phyloP scores from a whole-genome alignment of 2,329 filamentous ascomycete genomes.

The Clonostachys solani region DNA sequence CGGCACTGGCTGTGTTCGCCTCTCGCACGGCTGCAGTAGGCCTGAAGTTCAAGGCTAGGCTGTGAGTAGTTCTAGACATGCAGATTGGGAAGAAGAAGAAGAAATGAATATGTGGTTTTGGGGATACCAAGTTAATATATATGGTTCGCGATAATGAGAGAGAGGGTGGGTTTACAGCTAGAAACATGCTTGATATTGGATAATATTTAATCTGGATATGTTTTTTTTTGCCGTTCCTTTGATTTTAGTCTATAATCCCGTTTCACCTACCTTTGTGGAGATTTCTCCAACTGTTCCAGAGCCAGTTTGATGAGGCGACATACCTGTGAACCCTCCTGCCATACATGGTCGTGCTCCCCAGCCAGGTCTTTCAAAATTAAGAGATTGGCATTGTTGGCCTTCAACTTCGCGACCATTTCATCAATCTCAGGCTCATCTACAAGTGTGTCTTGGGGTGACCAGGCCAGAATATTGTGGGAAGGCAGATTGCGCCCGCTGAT shows the following conservation, averaged over 20 bases:
- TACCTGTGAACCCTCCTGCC: slow-evolving; percentile 54
- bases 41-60: slow-evolving; percentile 24
- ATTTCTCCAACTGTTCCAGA: too few species aligned
- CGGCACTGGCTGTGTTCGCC: slow-evolving; percentile 20
- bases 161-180: too few species aligned
- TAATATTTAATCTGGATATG: neutral
- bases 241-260: neutral
- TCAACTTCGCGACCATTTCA: slow-evolving; percentile 45
- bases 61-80: slow-evolving; percentile 13
- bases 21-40: slow-evolving; percentile 28
- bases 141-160: too few species aligned
- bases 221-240: neutral
- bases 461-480: slow-evolving; percentile 33
- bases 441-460: slow-evolving; percentile 42
- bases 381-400: slow-evolving; percentile 25
- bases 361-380: slow-evolving; percentile 33
- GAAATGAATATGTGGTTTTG: too few species aligned
- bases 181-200: too few species aligned
- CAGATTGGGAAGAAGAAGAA: neutral
- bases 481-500: slow-evolving; percentile 14
- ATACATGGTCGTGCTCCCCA: slow-evolving; percentile 61
- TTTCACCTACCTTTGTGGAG: too few species aligned
- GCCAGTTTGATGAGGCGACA: neutral
- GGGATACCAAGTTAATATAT: too few species aligned
- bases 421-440: slow-evolving; percentile 56